phyloP scores from a whole-genome alignment of 352 stramenopile species.

The Hyaloperonospora arabidopsidis region DNA sequence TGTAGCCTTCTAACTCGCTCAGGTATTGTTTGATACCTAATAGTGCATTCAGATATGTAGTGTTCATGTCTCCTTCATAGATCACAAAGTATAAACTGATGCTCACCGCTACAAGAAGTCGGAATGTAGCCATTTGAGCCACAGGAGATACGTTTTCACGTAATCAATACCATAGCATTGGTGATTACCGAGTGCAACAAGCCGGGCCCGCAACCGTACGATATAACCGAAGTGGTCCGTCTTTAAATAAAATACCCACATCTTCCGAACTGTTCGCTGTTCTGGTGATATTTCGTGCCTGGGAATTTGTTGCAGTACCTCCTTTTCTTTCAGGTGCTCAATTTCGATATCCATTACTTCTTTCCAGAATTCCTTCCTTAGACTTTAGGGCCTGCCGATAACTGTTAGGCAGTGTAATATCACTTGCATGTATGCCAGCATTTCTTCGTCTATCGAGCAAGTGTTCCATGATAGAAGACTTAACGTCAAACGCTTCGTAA shows the following conservation, averaged over 20 bases:
- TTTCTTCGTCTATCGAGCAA: too few relatives aligned
- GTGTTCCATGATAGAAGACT: too few relatives aligned
- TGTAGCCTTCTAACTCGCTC: conserved; percentile 8
- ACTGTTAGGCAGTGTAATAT: background rate
- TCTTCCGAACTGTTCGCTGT: conserved; percentile 4
- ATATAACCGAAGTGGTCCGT: conserved; percentile 3
- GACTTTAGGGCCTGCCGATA: background rate
- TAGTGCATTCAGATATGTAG: conserved; percentile 12
- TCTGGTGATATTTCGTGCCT: background rate
- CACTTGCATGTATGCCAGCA: background rate
- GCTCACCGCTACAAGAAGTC: conserved; percentile 4
- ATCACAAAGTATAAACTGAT: conserved; percentile 1
- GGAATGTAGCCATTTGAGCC: conserved; percentile 8
- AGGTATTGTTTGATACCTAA: conserved; percentile 14
- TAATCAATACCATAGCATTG: conserved; percentile 12
- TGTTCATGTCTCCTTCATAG: conserved; percentile 12
- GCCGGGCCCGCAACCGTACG: conserved; percentile 2
- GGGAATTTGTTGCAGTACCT: conserved; percentile 1
- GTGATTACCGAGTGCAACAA: conserved; percentile 3
- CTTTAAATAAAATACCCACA: conserved; percentile 8
- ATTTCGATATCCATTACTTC: conserved; percentile 3
- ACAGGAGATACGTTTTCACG: conserved; percentile 7
- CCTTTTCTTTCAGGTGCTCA: conserved; percentile 1
- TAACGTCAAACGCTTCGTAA: too few relatives aligned
- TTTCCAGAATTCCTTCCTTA: conserved; percentile 1